These are phyloP conservation scores for Ramalina intermedia DNA, from an alignment of 495 filamentous ascomycete species.

Conservation along the genomic window DNA sequence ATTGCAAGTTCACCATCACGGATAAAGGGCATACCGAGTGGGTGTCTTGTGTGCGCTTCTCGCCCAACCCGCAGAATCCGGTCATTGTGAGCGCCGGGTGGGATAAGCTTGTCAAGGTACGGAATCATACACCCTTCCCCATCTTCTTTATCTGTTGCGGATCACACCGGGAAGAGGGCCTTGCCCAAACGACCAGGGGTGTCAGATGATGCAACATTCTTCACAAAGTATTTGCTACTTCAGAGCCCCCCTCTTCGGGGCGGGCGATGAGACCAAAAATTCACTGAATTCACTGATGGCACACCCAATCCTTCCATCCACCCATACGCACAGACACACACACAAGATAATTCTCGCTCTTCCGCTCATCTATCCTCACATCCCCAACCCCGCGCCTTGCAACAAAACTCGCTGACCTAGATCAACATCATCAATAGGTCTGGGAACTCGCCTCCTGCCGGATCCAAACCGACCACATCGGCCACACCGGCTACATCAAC, in stretches of 20 bases:
- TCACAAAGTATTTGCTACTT: constrained; percentile 99
- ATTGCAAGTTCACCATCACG: constrained; percentile 99
- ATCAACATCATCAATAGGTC: constrained; percentile 42
- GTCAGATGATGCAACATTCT: constrained; percentile 83
- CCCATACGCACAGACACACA: neutral
- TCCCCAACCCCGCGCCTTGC: constrained; percentile 1
- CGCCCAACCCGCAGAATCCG: constrained; percentile 98
- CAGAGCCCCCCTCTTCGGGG: constrained; percentile 54
- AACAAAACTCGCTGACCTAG: no score
- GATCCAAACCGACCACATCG: constrained; percentile 99
- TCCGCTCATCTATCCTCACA: neutral
- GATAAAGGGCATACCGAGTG: constrained; percentile 99
- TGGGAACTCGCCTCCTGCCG: constrained; percentile 99
- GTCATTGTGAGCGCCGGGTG: constrained; percentile 98
- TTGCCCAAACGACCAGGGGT: neutral
- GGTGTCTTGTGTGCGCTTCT: constrained; percentile 99
- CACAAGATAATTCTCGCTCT: neutral
- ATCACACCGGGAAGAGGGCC: neutral
- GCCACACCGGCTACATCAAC: constrained; percentile 99
- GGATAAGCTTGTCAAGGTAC: constrained; percentile 99
- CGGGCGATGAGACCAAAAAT: constrained; percentile 91
- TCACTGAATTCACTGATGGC: constrained; percentile 80
- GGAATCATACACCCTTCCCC: no score
- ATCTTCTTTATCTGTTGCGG: constrained; percentile 6
- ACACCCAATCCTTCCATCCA: constrained; percentile 7